A percentile compares a stretch with the other conserved stretches of the same genome.
phyloP scores from a whole-genome alignment of 1,139 yeast genomes.

The Debaryomyces udenii region DNA sequence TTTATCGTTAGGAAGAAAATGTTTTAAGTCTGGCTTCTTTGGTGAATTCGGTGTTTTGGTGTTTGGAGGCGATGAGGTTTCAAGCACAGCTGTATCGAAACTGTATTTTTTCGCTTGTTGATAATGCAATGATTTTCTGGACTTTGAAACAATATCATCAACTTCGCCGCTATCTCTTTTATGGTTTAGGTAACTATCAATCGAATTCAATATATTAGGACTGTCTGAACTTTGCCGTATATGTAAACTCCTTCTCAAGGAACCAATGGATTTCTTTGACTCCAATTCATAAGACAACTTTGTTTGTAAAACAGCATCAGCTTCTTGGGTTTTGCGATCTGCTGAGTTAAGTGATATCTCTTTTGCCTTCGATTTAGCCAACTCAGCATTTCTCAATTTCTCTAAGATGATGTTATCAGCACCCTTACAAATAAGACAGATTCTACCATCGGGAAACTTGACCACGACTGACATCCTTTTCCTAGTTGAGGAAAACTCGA shows the following conservation, averaged over 20 bases:
- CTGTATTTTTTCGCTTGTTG: constrained; percentile 64
- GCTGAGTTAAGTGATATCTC: constrained; percentile 64
- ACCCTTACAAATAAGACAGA: constrained; percentile 86
- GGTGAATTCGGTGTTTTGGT: background rate
- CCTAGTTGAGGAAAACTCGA: constrained; percentile 85
- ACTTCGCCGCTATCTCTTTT: constrained; percentile 57
- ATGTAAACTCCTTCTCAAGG: constrained; percentile 38
- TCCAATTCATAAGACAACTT: constrained; percentile 39
- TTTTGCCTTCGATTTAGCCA: constrained; percentile 64
- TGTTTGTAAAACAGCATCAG: constrained; percentile 69
- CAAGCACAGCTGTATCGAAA: constrained; percentile 22
- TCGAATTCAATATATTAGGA: constrained; percentile 41
- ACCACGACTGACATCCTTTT: constrained; percentile 94
- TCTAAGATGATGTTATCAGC: constrained; percentile 94
- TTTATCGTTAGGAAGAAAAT: constrained; percentile 59
- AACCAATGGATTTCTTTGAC: constrained; percentile 27
- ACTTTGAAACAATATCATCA: constrained; percentile 57
- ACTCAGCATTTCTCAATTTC: constrained; percentile 55
- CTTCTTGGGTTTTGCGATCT: constrained; percentile 76
- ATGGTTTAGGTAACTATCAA: constrained; percentile 59
- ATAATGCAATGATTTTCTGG: constrained; percentile 64
- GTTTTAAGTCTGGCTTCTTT: background rate
- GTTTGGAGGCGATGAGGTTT: background rate
- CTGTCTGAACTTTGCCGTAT: constrained; percentile 21
- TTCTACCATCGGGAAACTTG: constrained; percentile 74